Conservation (phyloP, 805 yeast genomes). For the Kodamaea lidongshanica region DNA sequence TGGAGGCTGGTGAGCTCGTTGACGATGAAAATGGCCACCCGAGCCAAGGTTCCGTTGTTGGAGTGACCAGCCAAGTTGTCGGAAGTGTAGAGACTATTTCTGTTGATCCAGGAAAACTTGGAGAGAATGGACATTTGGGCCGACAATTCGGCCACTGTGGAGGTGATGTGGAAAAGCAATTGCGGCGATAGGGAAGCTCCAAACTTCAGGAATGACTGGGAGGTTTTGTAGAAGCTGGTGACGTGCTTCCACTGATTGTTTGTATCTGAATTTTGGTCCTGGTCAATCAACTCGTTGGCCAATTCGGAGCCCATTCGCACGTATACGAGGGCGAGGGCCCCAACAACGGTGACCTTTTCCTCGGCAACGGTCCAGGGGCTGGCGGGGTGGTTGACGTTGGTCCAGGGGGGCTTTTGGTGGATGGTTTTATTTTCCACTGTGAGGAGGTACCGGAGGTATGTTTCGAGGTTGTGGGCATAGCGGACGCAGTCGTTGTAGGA, state of each 20-base stretch:
- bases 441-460: conserved; percentile 18
- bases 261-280: conserved; percentile 9
- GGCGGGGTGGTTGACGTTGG: conserved; percentile 5
- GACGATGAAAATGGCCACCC: conserved; percentile 38
- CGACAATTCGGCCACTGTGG: conserved; percentile 24
- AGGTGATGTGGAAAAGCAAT: conserved; percentile 13
- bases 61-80: conserved; percentile 11
- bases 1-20: conserved; percentile 26
- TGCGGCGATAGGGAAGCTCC: conserved; percentile 13
- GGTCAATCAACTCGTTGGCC: conserved; percentile 30
- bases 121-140: conserved; percentile 35
- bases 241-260: conserved; percentile 35
- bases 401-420: conserved; percentile 14
- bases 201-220: conserved; percentile 23
- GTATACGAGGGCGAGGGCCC: conserved; percentile 25
- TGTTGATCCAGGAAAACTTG: conserved; percentile 33
- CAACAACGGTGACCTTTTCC: conserved; percentile 24
- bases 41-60: conserved; percentile 37
- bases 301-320: conserved; percentile 30
- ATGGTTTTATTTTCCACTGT: not conserved
- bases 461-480: conserved; percentile 28
- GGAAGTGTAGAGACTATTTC: conserved; percentile 13
- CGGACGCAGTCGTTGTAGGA: conserved; percentile 22
- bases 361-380: conserved; percentile 24
- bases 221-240: conserved; percentile 24